phyloP scores from a whole-genome alignment of 2,329 filamentous ascomycete genomes.

The Botryosphaeria dothidea region DNA sequence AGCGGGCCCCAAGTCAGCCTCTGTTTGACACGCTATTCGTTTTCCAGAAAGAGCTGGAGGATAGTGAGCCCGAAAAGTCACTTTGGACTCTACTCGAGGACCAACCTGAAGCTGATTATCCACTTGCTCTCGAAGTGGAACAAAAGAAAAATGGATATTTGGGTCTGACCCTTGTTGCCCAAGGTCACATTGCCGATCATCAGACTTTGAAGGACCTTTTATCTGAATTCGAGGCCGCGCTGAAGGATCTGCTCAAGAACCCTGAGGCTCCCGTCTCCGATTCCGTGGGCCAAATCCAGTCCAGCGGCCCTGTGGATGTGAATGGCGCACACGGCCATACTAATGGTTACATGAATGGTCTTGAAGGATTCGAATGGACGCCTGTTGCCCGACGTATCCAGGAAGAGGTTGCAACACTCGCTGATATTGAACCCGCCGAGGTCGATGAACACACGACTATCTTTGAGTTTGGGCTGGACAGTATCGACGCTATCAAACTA shows the following conservation, averaged over 20 bases:
- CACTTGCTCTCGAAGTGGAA: slow-evolving; percentile 74
- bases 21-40: slow-evolving; percentile 79
- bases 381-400: slow-evolving; percentile 55
- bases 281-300: slow-evolving; percentile 21
- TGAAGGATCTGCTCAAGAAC: slow-evolving; percentile 39
- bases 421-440: slow-evolving; percentile 51
- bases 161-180: slow-evolving; percentile 61
- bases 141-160: slow-evolving; percentile 53
- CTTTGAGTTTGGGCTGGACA: slow-evolving; percentile 83
- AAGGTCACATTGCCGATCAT: slow-evolving; percentile 45
- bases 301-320: not conserved
- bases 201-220: slow-evolving; percentile 43
- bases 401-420: slow-evolving; percentile 64
- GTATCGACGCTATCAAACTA: slow-evolving; percentile 86
- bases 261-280: slow-evolving; percentile 28
- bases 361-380: slow-evolving; percentile 59
- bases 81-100: slow-evolving; percentile 56
- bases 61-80: slow-evolving; percentile 26
- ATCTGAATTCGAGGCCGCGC: slow-evolving; percentile 41
- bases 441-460: slow-evolving; percentile 65
- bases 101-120: slow-evolving; percentile 62
- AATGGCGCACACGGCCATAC: not conserved
- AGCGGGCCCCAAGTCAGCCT: slow-evolving; percentile 51
- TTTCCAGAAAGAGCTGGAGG: slow-evolving; percentile 62
- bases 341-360: slow-evolving; percentile 24